A percentile compares a stretch with the other conserved stretches of the same genome.
Evolutionary conservation across 1,284 basidiomycete species (phyloP).

Genomic region (Afroboletus lepidellus): DNA sequence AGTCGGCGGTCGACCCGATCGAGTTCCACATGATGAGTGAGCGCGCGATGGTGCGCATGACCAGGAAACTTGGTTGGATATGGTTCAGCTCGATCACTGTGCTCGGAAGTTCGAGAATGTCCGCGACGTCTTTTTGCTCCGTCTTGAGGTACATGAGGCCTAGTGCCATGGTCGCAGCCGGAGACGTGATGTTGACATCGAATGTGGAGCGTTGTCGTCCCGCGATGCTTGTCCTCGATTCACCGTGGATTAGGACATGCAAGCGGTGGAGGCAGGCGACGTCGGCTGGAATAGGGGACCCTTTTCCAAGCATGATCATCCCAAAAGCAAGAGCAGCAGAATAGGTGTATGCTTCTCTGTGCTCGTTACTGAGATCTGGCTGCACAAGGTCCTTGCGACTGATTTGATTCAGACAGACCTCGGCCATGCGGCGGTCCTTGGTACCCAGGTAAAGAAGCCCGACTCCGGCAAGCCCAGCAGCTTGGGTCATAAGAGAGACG

Average conservation of each 20-base stretch:
- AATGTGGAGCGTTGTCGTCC: slow-evolving; percentile 51
- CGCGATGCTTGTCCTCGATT: slow-evolving; percentile 42
- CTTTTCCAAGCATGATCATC: slow-evolving; percentile 92
- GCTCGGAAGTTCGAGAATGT: slow-evolving; percentile 81
- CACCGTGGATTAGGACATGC: slow-evolving; percentile 71
- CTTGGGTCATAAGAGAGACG: slow-evolving; percentile 86
- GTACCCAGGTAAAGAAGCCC: slow-evolving; percentile 91
- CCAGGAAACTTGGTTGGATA: slow-evolving; percentile 85
- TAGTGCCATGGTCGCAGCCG: slow-evolving; percentile 87
- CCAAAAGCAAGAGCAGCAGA: slow-evolving; percentile 90
- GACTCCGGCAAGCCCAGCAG: slow-evolving; percentile 85
- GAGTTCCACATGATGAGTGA: slow-evolving; percentile 87
- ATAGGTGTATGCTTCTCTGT: slow-evolving; percentile 90
- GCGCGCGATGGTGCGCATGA: slow-evolving; percentile 78
- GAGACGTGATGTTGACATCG: slow-evolving; percentile 85
- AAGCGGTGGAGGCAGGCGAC: slow-evolving; percentile 65
- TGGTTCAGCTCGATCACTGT: slow-evolving; percentile 77
- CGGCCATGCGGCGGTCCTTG: slow-evolving; percentile 87
- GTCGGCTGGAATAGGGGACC: slow-evolving; percentile 75
- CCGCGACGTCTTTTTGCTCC: slow-evolving; percentile 79
- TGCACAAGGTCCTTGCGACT: slow-evolving; percentile 74
- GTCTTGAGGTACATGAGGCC: slow-evolving; percentile 92
- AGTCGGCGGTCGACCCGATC: slow-evolving; percentile 71
- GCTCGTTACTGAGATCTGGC: slow-evolving; percentile 79
- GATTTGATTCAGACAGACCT: slow-evolving; percentile 86